phyloP scores from a whole-genome alignment of 345 rosid species.

The Rhodamnia argentea region DNA sequence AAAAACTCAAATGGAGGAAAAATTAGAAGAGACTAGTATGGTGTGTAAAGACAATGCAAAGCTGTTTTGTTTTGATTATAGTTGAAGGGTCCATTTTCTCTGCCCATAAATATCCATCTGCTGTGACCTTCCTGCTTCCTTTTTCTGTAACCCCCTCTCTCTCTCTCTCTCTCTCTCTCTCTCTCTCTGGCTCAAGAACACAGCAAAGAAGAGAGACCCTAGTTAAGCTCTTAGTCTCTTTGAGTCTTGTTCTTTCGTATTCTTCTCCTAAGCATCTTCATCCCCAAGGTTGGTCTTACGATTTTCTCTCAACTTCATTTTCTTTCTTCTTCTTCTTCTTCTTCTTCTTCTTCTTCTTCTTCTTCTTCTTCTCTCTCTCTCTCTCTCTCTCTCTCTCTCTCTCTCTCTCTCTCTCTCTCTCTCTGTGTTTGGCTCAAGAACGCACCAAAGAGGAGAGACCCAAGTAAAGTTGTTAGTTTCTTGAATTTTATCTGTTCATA shows the following conservation, averaged over 20 bases:
- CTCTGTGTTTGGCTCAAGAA: background rate
- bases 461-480: background rate
- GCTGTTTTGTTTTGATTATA: slow-evolving; percentile 4
- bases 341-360: background rate
- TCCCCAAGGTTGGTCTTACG: background rate
- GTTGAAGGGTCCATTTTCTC: slow-evolving; percentile 34
- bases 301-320: background rate
- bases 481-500: background rate
- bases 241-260: background rate
- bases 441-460: background rate
- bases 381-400: background rate
- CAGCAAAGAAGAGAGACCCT: background rate
- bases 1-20: background rate
- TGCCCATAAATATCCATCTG: slow-evolving; percentile 21
- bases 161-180: background rate
- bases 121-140: slow-evolving; percentile 24
- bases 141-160: slow-evolving; percentile 23
- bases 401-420: background rate
- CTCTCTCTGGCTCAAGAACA: background rate
- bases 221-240: background rate
- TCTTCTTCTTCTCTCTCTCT: background rate
- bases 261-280: background rate
- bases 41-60: background rate
- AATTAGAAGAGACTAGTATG: background rate
- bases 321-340: background rate